Percentiles rank a stretch among this genome's conserved stretches.
These are phyloP conservation scores for Galerina sulciceps DNA, from an alignment of 768 basidiomycete genomes.

Conservation along the genomic window DNA sequence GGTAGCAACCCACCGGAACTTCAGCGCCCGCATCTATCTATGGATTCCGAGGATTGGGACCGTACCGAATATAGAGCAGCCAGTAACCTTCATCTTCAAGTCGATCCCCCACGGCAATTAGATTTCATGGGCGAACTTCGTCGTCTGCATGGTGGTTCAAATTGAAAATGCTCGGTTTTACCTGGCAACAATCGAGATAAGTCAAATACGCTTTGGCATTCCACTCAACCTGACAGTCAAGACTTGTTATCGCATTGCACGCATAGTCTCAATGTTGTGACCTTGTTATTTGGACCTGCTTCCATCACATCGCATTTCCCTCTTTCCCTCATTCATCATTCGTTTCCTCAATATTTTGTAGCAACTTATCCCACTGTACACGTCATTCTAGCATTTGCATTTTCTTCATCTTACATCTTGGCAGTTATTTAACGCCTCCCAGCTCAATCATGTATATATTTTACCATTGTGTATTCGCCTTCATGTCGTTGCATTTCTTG, in stretches of 20 bases:
- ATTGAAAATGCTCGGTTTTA: background rate
- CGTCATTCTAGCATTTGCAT: slow-evolving; percentile 3
- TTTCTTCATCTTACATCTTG: slow-evolving; percentile 1
- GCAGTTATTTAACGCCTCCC: slow-evolving; percentile 6
- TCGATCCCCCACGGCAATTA: slow-evolving; percentile 18
- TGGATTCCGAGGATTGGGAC: slow-evolving; percentile 26
- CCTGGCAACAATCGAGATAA: background rate
- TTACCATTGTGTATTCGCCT: slow-evolving; percentile 5
- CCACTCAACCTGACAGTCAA: background rate
- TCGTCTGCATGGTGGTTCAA: slow-evolving; percentile 13
- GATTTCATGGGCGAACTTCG: slow-evolving; percentile 26
- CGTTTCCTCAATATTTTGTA: slow-evolving; percentile 5
- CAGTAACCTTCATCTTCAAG: slow-evolving; percentile 17
- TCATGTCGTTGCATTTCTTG: slow-evolving; percentile 2
- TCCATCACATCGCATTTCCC: background rate
- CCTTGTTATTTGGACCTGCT: background rate
- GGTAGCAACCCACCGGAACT: slow-evolving; percentile 14
- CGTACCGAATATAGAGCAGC: slow-evolving; percentile 24
- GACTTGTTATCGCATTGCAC: background rate
- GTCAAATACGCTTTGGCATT: background rate
- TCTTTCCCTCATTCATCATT: background rate
- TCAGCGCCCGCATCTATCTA: slow-evolving; percentile 17
- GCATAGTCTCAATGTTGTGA: background rate
- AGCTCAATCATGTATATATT: slow-evolving; percentile 12
- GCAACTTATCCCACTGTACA: slow-evolving; percentile 5